phyloP scores from a whole-genome alignment of 2,329 filamentous ascomycete species.

The Tolypocladium ophioglossoides region DNA sequence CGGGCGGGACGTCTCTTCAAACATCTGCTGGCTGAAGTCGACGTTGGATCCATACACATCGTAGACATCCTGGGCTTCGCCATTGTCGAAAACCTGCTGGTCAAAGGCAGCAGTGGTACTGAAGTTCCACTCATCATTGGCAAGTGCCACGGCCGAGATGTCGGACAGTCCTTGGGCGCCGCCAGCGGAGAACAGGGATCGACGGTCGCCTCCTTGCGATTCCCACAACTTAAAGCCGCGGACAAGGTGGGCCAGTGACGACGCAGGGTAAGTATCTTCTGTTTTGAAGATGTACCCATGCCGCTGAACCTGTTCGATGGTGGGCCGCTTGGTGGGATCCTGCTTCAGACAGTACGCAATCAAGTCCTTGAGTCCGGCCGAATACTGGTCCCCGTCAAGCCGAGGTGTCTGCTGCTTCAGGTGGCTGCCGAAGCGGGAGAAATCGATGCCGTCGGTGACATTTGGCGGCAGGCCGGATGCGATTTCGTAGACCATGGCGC shows the following conservation, averaged over 20 bases:
- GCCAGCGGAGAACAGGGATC: constrained; percentile 49
- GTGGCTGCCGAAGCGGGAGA: constrained; percentile 42
- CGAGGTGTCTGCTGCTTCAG: constrained; percentile 54
- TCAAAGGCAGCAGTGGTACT: constrained; percentile 57
- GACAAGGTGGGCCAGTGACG: constrained; percentile 53
- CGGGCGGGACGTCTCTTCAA: constrained; percentile 40
- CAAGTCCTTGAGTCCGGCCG: constrained; percentile 55
- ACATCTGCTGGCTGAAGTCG: constrained; percentile 36
- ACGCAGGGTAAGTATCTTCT: constrained; percentile 50
- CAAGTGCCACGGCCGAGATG: constrained; percentile 30
- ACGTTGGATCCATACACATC: constrained; percentile 50
- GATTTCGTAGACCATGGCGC: constrained; percentile 71
- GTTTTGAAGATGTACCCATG: constrained; percentile 61
- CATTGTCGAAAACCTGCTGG: constrained; percentile 40
- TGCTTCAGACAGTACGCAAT: constrained; percentile 64
- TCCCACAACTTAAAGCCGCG: constrained; percentile 69
- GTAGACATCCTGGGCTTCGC: constrained; percentile 47
- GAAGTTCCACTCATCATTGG: constrained; percentile 57
- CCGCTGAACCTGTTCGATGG: constrained; percentile 57
- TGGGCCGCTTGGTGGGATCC: constrained; percentile 56
- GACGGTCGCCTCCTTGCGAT: constrained; percentile 58
- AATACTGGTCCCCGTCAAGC: constrained; percentile 62
- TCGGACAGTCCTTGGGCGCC: constrained; percentile 45
- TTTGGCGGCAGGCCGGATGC: constrained; percentile 69
- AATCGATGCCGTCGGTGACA: constrained; percentile 39